Percentiles rank a stretch among this genome's conserved stretches.
Conservation (phyloP, 2,329 filamentous ascomycete genomes). For the Rhynchosporium secalis region DNA sequence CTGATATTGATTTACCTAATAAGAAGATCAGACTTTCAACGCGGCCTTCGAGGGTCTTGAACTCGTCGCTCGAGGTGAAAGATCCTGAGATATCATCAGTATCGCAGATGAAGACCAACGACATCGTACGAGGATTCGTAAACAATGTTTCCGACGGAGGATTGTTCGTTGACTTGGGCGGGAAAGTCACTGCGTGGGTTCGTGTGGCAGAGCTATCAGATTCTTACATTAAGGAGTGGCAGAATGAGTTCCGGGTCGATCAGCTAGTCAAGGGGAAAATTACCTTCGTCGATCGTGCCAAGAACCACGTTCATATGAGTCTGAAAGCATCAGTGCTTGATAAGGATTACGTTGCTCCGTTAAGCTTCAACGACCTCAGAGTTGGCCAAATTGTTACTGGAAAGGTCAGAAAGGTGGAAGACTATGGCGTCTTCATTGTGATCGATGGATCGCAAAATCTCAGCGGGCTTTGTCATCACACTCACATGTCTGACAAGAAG, state of each 20-base stretch:
- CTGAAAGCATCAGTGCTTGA: conserved; percentile 84
- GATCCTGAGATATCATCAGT: conserved; percentile 76
- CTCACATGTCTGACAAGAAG: conserved; percentile 79
- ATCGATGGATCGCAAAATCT: conserved; percentile 85
- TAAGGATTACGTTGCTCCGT: conserved; percentile 70
- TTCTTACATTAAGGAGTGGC: conserved; percentile 92
- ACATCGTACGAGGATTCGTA: conserved; percentile 86
- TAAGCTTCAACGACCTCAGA: conserved; percentile 76
- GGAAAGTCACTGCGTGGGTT: conserved; percentile 77
- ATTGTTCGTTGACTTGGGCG: conserved; percentile 81
- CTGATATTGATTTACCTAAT: conserved; percentile 77
- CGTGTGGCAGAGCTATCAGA: conserved; percentile 89
- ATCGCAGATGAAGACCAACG: conserved; percentile 71
- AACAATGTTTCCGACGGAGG: conserved; percentile 89
- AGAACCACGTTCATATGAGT: conserved; percentile 78
- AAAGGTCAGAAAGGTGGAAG: conserved; percentile 88
- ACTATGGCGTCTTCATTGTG: conserved; percentile 92
- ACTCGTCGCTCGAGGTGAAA: conserved; percentile 76
- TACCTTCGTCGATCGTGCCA: conserved; percentile 65
- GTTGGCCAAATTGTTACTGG: conserved; percentile 82
- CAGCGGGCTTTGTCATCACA: conserved; percentile 89
- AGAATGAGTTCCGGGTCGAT: conserved; percentile 80
- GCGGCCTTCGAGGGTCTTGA: conserved; percentile 84
- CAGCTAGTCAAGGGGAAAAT: conserved; percentile 90
- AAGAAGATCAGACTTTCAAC: conserved; percentile 82